Conservation (phyloP, 2,329 filamentous ascomycete genomes). For the Aureobasidium lini region DNA sequence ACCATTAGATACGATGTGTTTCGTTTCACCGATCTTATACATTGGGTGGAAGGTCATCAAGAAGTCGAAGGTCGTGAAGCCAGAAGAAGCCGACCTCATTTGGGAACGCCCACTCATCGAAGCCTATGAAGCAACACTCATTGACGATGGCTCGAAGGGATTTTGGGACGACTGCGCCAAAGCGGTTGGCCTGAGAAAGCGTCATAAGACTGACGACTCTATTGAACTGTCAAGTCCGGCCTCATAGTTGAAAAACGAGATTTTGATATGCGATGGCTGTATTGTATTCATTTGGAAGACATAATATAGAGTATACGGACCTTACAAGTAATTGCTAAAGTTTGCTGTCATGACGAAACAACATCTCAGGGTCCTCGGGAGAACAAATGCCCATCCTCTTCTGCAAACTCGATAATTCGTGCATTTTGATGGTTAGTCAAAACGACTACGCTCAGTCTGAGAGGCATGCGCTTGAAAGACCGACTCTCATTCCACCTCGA, state of each 20-base stretch:
- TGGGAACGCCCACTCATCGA: slow-evolving; percentile 55
- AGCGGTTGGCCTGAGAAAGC: background rate
- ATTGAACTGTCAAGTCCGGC: background rate
- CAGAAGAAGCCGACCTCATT: slow-evolving; percentile 51
- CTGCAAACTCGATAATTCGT: no score
- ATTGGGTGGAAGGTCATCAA: slow-evolving; percentile 62
- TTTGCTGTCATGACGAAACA: no score
- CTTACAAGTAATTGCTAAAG: no score
- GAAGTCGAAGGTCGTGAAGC: slow-evolving; percentile 47
- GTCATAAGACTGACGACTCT: background rate
- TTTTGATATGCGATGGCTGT: no score
- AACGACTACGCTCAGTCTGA: no score
- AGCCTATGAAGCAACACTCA: slow-evolving; percentile 48
- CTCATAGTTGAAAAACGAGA: background rate
- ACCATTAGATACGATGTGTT: slow-evolving; percentile 50
- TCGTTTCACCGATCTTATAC: slow-evolving; percentile 49
- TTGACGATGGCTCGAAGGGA: background rate
- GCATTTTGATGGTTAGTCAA: no score
- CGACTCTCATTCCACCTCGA: no score
- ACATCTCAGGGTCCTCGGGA: no score
- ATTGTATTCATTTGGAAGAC: no score
- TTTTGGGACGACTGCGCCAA: slow-evolving; percentile 12
- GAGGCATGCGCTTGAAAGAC: no score
- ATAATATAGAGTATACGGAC: background rate
- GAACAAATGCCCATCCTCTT: no score